Base-by-base conservation (phyloP, 1,284 basidiomycete genomes). In the Tilletia caries region DNA sequence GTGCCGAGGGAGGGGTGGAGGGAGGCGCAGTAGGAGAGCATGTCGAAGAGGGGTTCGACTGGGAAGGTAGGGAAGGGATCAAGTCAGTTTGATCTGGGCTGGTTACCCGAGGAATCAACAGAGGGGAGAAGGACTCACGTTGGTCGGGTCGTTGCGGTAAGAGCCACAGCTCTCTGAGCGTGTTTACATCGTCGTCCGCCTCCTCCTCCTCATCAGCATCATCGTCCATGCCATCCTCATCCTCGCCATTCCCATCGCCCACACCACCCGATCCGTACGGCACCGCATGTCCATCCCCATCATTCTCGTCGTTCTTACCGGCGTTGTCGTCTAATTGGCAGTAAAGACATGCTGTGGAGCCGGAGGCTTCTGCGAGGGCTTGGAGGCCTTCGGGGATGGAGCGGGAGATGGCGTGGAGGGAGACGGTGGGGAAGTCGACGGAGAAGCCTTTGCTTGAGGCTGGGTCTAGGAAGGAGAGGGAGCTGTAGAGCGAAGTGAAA, bases 31-130 rank as follows among this genome's bases (percentile, higher is more conserved):
- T 88, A 79, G 0, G 95, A 96, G 23, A 98, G 86, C 12, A 92
- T 89, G n/a, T 92, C 89, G 80, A 97, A 98, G 67, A 98, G 91
- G 15, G 87, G 82, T 71, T 95, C 92, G 70, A 96, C 93, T 94
- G 78, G 44, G 3, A 41, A 50, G 29, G 60, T 10, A 44, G 43
- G 43, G 20, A 44, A 44, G 43, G 43, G 20, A 50, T 6, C 4
- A 50, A 50, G 48, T n/a, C 20, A 27, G 20, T 50, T 50, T 8
- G 48, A 6, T 71, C 54, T 82, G 37, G 15, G 15, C 1, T 6
- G 15, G 48, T 13, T 50, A n/a, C 1, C 13, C 20, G n/a, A 50
- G 48, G 20, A 27, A 20, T 6, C 10, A 20, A 20, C 48, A 27
- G 20, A 50, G 48, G 48, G 48, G 18, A n/a, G 54, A 6, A 18